Evolutionary conservation across 176 grass and related monocot species (phyloP), one percentile per base, ranked within the genome.

Genomic region (Themeda triandra): DNA sequence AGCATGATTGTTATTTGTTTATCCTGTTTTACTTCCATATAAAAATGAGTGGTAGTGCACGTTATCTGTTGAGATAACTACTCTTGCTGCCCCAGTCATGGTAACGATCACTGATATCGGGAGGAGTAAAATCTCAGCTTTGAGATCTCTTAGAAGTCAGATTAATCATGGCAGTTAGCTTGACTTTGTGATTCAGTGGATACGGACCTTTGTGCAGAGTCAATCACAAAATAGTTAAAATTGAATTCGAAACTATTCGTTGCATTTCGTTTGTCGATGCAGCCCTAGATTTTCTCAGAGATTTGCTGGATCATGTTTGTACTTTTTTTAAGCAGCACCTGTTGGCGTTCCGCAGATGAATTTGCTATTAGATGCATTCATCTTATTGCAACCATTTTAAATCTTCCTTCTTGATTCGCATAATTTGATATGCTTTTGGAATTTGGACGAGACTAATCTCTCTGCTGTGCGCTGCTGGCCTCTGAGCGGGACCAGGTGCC

Each of bases 231-330:
- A 41, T 10, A 66, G 81, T 33, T 65, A 14, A 64, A 36, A 36
- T 28, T 75, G 29, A 62, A 65, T 19, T 4, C 19, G 23, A 49
- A 36, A 66, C 31, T 23, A 63, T 87, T 79, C 84, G 19, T 79
- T 87, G 75, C 79, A 90, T 60, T 63, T 74, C 36, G 13, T 79
- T 56, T 46, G 67, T 8, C 19, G 45, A 87, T 75, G 62, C 30
- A 79, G 39, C 60, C 89, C 75, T 87, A 87, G 89, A 90, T 90
- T 87, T 73, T 87, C 89, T 83, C 48, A 83, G 84, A 70, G 88
- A 90, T 87, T 80, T 90, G 84, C 84, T 90, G 66, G 84, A 87
- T 80, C 69, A 12, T 87, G 75, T 83, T 63, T 58, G 28, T 28
- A 21, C 18, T 60, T 73, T 73, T 82, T 86, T 78, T 48, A 73